Percentiles rank a stretch among this genome's conserved stretches.
Evolutionary conservation across 176 grass and related monocot species (phyloP).

Genomic region (Paspalum vaginatum): DNA sequence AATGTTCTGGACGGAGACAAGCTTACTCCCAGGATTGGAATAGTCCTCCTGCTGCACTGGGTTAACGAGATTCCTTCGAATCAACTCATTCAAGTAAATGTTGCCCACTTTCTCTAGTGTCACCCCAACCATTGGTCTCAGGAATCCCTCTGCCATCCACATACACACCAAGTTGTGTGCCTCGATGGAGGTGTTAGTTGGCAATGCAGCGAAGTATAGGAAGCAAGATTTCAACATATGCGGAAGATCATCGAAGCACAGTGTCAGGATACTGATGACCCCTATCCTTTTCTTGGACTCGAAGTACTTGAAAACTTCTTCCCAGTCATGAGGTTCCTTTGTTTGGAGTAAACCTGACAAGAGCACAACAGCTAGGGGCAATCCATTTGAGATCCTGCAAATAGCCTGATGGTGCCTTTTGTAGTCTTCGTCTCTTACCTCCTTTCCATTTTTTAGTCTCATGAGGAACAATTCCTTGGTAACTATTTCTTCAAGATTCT

Average conservation of each 20-base stretch:
- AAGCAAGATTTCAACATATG: constrained; percentile 46
- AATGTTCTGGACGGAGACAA: constrained; percentile 41
- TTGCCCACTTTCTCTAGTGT: constrained; percentile 43
- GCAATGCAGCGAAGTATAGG: constrained; percentile 50
- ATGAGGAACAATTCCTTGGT: neutral
- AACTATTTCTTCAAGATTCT: neutral
- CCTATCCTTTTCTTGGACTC: too few species aligned
- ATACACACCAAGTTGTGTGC: constrained; percentile 29
- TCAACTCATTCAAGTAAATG: constrained; percentile 40
- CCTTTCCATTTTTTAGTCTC: neutral
- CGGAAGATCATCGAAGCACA: constrained; percentile 61
- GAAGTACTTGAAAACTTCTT: constrained; percentile 18
- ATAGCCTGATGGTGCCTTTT: neutral
- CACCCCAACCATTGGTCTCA: constrained; percentile 26
- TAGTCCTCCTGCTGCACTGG: neutral
- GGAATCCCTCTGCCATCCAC: constrained; percentile 54
- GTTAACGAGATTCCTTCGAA: constrained; percentile 35
- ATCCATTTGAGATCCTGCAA: constrained; percentile 19
- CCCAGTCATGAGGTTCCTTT: constrained; percentile 37
- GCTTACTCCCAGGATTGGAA: neutral
- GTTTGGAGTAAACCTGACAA: constrained; percentile 36
- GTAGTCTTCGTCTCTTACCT: neutral
- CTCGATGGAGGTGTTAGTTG: constrained; percentile 6
- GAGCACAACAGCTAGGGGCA: constrained; percentile 30
- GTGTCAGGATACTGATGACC: constrained; percentile 19